Evolutionary conservation across 169 alveolate genomes (phyloP).

Genomic region (Plasmodium berghei): DNA sequence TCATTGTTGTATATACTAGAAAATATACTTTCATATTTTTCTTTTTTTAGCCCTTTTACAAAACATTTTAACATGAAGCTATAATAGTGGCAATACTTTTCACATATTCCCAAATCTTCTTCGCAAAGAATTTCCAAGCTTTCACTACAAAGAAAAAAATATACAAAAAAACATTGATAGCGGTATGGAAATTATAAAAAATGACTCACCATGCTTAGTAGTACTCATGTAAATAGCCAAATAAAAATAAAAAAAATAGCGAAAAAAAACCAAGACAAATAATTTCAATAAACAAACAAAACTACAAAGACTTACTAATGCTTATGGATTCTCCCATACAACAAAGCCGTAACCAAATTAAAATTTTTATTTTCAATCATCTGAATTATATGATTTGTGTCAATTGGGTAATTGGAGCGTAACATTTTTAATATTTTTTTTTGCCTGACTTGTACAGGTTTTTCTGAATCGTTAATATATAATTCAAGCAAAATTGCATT

Average conservation of each 20-base stretch:
- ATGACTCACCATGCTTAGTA: neutral
- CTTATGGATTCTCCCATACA: conserved; percentile 25
- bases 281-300: neutral
- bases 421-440: conserved; percentile 32
- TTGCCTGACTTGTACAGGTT: conserved; percentile 29
- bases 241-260: neutral
- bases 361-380: neutral
- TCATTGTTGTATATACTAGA: conserved; percentile 25
- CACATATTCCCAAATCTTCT: conserved; percentile 27
- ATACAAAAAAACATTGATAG: neutral
- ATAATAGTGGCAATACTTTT: conserved; percentile 42
- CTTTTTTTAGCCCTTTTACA: conserved; percentile 14
- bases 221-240: neutral
- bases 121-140: conserved; percentile 23
- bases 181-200: neutral
- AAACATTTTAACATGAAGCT: conserved; percentile 13
- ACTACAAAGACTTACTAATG: conserved; percentile 27
- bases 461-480: conserved; percentile 48
- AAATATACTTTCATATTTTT: conserved; percentile 9
- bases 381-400: conserved; percentile 1
- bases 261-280: neutral
- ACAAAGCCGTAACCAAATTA: conserved; percentile 13
- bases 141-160: conserved; percentile 20
- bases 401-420: conserved; percentile 22
- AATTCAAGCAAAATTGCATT: conserved; percentile 42